These are phyloP conservation scores for Dictyostelium intermedium DNA, from an alignment of 78 protist species.

Conservation along the genomic window DNA sequence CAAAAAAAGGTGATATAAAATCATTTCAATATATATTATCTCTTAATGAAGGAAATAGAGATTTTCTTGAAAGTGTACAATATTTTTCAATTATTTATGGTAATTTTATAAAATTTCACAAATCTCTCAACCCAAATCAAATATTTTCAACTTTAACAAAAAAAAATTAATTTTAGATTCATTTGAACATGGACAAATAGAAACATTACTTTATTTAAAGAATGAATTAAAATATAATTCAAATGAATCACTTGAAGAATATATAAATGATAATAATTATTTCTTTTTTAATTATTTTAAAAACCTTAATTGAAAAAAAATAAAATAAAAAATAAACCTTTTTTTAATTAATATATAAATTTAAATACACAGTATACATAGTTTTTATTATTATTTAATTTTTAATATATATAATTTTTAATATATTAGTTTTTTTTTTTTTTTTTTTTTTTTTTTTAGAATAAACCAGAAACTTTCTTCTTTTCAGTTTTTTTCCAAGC, in stretches of 20 bases:
- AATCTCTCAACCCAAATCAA: background rate
- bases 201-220: background rate
- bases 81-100: background rate
- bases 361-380: background rate
- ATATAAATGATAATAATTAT: background rate
- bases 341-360: background rate
- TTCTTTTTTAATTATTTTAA: background rate
- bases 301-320: background rate
- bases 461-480: constrained; percentile 18
- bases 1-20: background rate
- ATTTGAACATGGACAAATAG: background rate
- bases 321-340: background rate
- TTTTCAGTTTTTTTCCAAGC: constrained; percentile 68
- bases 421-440: background rate
- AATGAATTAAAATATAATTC: background rate
- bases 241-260: background rate
- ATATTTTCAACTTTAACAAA: background rate
- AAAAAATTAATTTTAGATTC: background rate
- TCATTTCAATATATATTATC: background rate
- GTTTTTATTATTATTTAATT: background rate
- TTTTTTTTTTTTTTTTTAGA: background rate
- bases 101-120: background rate
- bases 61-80: background rate
- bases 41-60: no score
- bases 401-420: background rate